phyloP scores from a whole-genome alignment of 345 rosid genomes.

The Aquilaria yunnanensis region DNA sequence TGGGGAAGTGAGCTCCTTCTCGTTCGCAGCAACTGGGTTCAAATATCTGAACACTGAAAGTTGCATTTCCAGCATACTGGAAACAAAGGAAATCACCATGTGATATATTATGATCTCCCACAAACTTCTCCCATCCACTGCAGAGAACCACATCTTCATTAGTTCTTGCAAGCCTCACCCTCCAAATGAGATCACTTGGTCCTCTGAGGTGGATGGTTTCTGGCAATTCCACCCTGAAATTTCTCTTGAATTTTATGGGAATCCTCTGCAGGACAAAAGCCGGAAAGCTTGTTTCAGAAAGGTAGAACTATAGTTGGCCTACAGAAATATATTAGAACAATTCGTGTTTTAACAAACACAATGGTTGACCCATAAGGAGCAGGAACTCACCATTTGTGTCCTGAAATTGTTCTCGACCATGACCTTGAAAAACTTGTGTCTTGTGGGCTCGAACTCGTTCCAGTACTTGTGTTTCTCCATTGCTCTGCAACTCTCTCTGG shows the following conservation, averaged over 20 bases:
- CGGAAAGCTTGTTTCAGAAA: too few species aligned
- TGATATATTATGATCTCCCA: neutral
- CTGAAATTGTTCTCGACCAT: neutral
- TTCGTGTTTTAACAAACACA: too few species aligned
- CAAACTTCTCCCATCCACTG: slow-evolving; percentile 1
- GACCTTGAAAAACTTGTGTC: slow-evolving; percentile 6
- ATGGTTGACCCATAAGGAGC: neutral
- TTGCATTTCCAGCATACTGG: neutral
- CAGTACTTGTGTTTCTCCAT: slow-evolving; percentile 8
- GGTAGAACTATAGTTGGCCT: too few species aligned
- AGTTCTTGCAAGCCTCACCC: neutral
- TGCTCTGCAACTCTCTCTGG: neutral
- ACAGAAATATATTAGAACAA: too few species aligned
- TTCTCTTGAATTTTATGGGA: neutral
- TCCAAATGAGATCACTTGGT: slow-evolving; percentile 9
- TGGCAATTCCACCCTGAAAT: neutral
- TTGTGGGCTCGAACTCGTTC: slow-evolving; percentile 1
- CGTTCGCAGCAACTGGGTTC: neutral
- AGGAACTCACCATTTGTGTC: slow-evolving; percentile 3
- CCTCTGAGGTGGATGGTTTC: slow-evolving; percentile 8
- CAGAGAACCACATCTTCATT: neutral
- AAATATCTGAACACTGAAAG: slow-evolving; percentile 2
- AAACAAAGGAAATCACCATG: neutral
- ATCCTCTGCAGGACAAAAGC: slow-evolving; percentile 3
- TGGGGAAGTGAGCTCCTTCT: slow-evolving; percentile 6